Evolutionary conservation across 2,329 filamentous ascomycete genomes (phyloP).

Genomic region (Sporothrix inflata): DNA sequence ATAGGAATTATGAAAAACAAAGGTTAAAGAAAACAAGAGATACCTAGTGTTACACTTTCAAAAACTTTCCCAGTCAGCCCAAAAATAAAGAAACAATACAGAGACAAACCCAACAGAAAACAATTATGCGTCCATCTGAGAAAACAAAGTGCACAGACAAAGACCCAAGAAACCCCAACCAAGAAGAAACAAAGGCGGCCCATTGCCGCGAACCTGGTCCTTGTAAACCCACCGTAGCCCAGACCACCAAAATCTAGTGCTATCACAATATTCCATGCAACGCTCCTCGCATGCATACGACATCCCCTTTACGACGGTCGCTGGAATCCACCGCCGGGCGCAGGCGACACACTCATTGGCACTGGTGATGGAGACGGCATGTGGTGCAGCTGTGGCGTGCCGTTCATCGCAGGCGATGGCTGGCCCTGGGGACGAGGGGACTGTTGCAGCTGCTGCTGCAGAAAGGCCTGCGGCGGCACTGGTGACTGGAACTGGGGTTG

Average conservation of each 20-base stretch:
- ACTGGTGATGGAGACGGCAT: constrained; percentile 35
- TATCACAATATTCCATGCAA: background rate
- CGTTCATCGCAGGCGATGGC: constrained; percentile 33
- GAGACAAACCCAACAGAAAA: background rate
- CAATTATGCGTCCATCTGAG: background rate
- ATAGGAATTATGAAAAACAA: background rate
- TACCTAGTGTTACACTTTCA: constrained; percentile 17
- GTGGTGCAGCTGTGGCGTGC: constrained; percentile 28
- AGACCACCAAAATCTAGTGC: background rate
- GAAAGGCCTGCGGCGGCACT: constrained; percentile 27
- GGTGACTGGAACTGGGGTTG: constrained; percentile 13
- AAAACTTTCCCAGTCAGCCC: background rate
- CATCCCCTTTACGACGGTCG: constrained; percentile 21
- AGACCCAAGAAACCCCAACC: background rate
- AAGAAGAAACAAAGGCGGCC: background rate
- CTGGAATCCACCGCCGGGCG: constrained; percentile 28
- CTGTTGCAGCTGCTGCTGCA: constrained; percentile 20
- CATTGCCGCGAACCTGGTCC: background rate
- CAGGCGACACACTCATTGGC: constrained; percentile 34
- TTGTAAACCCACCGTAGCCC: background rate
- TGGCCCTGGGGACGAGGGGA: background rate
- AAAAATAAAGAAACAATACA: background rate
- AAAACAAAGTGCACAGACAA: background rate
- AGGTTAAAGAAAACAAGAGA: background rate
- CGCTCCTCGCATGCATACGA: background rate